These are phyloP conservation scores for Tetracladium marchalianum DNA, from an alignment of 495 filamentous ascomycete genomes.

Conservation along the genomic window DNA sequence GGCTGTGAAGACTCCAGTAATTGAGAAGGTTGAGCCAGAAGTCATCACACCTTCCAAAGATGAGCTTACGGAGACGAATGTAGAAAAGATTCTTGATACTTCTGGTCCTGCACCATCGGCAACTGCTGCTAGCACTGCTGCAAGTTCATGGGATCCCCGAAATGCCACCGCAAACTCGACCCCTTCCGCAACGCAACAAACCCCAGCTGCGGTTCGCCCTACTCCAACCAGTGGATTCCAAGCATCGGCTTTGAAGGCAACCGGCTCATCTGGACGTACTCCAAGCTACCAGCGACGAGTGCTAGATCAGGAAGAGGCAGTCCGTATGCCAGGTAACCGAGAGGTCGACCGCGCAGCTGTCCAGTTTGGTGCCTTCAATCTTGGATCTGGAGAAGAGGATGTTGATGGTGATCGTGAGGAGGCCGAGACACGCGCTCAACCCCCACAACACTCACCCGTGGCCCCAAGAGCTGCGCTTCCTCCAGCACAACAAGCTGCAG, in stretches of 20 bases:
- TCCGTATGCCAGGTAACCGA: slow-evolving; percentile 98
- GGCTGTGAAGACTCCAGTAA: slow-evolving; percentile 4
- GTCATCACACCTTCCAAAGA: slow-evolving; percentile 62
- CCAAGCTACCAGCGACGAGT: slow-evolving; percentile 73
- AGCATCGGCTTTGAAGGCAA: slow-evolving; percentile 67
- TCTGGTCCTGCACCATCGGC: slow-evolving; percentile 65
- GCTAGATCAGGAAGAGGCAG: slow-evolving; percentile 90
- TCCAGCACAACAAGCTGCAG: slow-evolving; percentile 42
- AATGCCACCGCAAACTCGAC: slow-evolving; percentile 41
- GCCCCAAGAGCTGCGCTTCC: slow-evolving; percentile 89
- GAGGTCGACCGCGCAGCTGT: slow-evolving; percentile 90
- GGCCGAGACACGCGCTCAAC: slow-evolving; percentile 87
- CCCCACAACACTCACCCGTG: slow-evolving; percentile 86
- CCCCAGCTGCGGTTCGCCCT: slow-evolving; percentile 46
- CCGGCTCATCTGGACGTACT: slow-evolving; percentile 47
- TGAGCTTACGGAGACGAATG: slow-evolving; percentile 80
- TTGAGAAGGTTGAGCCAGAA: slow-evolving; percentile 32
- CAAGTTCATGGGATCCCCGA: slow-evolving; percentile 69
- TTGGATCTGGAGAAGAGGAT: slow-evolving; percentile 66
- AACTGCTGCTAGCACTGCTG: slow-evolving; percentile 84
- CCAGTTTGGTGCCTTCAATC: slow-evolving; percentile 91
- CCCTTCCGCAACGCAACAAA: slow-evolving; percentile 44
- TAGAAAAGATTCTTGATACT: slow-evolving; percentile 77
- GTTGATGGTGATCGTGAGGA: slow-evolving; percentile 93
- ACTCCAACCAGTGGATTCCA: slow-evolving; percentile 57